phyloP scores from a whole-genome alignment of 441 rosid species.

The Geranium incanum region DNA sequence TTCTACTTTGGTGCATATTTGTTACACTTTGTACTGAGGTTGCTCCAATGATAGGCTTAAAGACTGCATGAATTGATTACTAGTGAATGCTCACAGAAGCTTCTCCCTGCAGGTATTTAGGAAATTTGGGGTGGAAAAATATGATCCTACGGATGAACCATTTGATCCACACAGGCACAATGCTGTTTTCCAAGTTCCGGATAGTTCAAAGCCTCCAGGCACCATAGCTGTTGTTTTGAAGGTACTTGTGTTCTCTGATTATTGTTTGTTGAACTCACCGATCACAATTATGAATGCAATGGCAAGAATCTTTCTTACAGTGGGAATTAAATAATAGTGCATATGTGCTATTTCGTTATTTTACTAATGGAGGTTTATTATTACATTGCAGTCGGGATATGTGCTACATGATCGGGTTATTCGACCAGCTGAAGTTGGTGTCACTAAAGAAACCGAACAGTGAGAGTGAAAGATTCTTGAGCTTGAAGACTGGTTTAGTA shows the following conservation, averaged over 20 bases:
- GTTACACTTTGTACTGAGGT: neutral
- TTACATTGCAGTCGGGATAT: constrained; percentile 59
- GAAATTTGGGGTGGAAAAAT: constrained; percentile 67
- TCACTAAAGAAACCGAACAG: constrained; percentile 36
- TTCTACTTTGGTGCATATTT: too few relatives aligned
- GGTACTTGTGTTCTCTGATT: constrained; percentile 34
- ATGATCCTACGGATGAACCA: constrained; percentile 65
- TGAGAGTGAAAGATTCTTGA: constrained; percentile 27
- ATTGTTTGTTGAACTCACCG: neutral
- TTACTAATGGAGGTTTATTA: neutral
- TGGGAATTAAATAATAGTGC: too few relatives aligned
- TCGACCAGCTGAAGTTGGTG: constrained; percentile 92
- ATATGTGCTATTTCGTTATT: too few relatives aligned
- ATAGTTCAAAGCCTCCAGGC: constrained; percentile 84
- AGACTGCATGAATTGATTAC: neutral
- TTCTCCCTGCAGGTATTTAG: constrained; percentile 52
- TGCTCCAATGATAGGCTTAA: neutral
- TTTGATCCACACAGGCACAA: constrained; percentile 86
- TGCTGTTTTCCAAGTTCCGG: constrained; percentile 71
- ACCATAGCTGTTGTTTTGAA: constrained; percentile 81
- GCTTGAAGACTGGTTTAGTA: constrained; percentile 14
- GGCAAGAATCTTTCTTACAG: too few relatives aligned
- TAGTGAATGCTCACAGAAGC: neutral
- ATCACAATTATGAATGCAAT: neutral
- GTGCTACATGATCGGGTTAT: constrained; percentile 62